Evolutionary conservation across 2,329 filamentous ascomycete species (phyloP).

Genomic region (Rutstroemia sp.): DNA sequence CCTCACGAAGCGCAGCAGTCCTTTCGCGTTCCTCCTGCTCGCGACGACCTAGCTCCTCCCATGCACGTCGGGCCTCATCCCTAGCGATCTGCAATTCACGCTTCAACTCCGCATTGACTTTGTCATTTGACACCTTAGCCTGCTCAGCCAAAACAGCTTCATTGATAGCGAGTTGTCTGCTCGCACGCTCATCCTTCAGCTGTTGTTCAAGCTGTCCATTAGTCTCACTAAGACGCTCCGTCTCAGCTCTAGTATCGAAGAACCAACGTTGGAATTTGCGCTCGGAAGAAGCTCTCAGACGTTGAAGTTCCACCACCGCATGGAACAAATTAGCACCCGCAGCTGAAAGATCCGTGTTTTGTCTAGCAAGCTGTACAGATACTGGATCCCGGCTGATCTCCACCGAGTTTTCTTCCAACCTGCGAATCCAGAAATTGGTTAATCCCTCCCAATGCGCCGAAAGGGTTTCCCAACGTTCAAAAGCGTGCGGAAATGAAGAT

Average conservation of each 20-base stretch:
- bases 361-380: slow-evolving; percentile 80
- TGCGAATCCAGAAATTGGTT: slow-evolving; percentile 94
- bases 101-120: slow-evolving; percentile 80
- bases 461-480: slow-evolving; percentile 93
- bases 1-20: slow-evolving; percentile 76
- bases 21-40: slow-evolving; percentile 91
- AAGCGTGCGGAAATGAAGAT: slow-evolving; percentile 87
- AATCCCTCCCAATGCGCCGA: slow-evolving; percentile 98
- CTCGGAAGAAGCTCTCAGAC: slow-evolving; percentile 88
- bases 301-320: slow-evolving; percentile 91
- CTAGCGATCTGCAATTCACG: slow-evolving; percentile 92
- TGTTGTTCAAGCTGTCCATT: slow-evolving; percentile 72
- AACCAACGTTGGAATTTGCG: slow-evolving; percentile 99
- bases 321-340: slow-evolving; percentile 96
- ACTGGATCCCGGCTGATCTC: slow-evolving; percentile 78
- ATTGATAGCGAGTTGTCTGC: slow-evolving; percentile 58
- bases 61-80: slow-evolving; percentile 88
- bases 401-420: slow-evolving; percentile 82
- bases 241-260: slow-evolving; percentile 83
- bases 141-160: slow-evolving; percentile 60
- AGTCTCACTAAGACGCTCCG: slow-evolving; percentile 77
- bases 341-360: slow-evolving; percentile 94
- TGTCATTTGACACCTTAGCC: slow-evolving; percentile 63
- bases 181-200: slow-evolving; percentile 66
- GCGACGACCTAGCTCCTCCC: slow-evolving; percentile 90